These are phyloP conservation scores for Lecanicillium sp. DNA, from an alignment of 2,329 filamentous ascomycete species.

Conservation along the genomic window DNA sequence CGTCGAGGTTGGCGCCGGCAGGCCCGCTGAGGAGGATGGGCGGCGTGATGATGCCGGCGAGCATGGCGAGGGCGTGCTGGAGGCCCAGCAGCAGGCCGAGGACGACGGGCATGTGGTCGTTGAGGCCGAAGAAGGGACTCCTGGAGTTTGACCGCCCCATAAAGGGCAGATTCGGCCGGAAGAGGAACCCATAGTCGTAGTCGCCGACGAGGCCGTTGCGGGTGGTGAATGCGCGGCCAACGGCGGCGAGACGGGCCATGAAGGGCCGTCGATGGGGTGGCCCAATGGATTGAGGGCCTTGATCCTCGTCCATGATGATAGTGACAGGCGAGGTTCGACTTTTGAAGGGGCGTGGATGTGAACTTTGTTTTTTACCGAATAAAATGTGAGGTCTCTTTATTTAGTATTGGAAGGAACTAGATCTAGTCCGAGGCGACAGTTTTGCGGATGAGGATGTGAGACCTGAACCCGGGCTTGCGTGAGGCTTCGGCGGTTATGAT, in stretches of 20 bases:
- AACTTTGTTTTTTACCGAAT: too few species aligned
- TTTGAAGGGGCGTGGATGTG: too few species aligned
- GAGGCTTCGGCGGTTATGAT: conserved; percentile 12
- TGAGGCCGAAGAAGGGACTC: conserved; percentile 77
- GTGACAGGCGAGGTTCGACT: too few species aligned
- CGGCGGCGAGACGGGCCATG: conserved; percentile 17
- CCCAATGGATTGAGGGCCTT: conserved; percentile 42
- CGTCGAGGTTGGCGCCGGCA: conserved; percentile 54
- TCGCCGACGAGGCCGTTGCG: conserved; percentile 70
- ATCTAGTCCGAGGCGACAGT: too few species aligned
- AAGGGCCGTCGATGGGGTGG: conserved; percentile 28
- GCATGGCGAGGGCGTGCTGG: conserved; percentile 69
- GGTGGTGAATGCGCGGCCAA: conserved; percentile 39
- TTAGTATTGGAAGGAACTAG: too few species aligned
- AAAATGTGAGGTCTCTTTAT: too few species aligned
- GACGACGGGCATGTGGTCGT: conserved; percentile 60
- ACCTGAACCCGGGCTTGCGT: too few species aligned
- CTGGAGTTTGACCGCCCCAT: conserved; percentile 41
- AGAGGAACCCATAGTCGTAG: conserved; percentile 88
- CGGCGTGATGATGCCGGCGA: conserved; percentile 68
- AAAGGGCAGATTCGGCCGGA: conserved; percentile 76
- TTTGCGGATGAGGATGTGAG: too few species aligned
- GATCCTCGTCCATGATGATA: conserved; percentile 46
- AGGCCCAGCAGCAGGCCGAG: conserved; percentile 60
- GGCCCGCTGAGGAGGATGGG: conserved; percentile 62